Conservation (phyloP, 345 rosid genomes). For the Brassica juncea region DNA sequence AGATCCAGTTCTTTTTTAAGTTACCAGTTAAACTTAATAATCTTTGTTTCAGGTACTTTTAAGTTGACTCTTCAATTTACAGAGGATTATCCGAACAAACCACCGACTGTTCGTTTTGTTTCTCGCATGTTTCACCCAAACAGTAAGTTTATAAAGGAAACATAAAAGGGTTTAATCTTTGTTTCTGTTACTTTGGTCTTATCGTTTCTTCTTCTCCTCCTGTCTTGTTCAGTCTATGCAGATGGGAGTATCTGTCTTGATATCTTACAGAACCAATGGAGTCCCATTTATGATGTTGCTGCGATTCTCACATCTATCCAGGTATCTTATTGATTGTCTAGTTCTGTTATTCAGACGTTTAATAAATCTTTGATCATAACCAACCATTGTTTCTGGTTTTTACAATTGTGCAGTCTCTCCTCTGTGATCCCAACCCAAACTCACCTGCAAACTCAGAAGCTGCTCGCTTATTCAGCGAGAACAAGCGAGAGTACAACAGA, state of each 20-base stretch:
- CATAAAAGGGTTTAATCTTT: not conserved
- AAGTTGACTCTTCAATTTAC: constrained; percentile 10
- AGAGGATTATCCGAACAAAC: constrained; percentile 3
- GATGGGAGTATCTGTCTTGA: constrained; percentile 76
- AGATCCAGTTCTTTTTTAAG: not conserved
- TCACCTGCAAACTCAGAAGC: constrained; percentile 8
- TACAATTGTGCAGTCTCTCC: constrained; percentile 4
- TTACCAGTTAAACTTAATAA: not conserved
- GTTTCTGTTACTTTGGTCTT: not conserved
- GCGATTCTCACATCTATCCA: constrained; percentile 8
- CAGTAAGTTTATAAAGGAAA: not conserved
- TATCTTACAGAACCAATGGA: constrained; percentile 72
- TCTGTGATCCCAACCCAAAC: constrained; percentile 11
- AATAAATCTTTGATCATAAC: not conserved
- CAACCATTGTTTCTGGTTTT: not conserved
- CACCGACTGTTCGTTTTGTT: constrained; percentile 15
- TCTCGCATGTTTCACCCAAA: constrained; percentile 13
- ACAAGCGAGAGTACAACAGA: constrained; percentile 9
- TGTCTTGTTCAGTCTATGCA: constrained; percentile 51
- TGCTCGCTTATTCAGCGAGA: constrained; percentile 10
- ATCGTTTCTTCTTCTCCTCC: not conserved
- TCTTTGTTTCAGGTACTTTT: constrained; percentile 40
- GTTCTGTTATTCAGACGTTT: not conserved
- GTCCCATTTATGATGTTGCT: constrained; percentile 1
- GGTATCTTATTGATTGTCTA: not conserved